These are phyloP conservation scores for Pisolithus tinctorius DNA, from an alignment of 768 basidiomycete genomes.

Conservation along the genomic window DNA sequence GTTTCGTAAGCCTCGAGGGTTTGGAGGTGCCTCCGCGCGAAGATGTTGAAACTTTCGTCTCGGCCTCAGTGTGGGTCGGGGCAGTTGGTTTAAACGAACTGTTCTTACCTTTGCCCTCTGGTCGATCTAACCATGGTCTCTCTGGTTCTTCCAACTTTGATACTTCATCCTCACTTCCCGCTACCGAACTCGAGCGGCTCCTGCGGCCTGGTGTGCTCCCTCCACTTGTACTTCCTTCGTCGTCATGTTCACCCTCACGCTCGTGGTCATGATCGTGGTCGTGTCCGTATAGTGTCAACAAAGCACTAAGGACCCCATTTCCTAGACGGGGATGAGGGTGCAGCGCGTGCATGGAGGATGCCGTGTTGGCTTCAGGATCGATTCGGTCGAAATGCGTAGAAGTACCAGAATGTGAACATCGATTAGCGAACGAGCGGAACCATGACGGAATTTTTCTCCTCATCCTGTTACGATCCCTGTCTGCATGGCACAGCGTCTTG, in stretches of 20 bases:
- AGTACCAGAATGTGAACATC: conserved; percentile 1
- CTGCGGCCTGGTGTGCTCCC: conserved; percentile 12
- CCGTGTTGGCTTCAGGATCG: conserved; percentile 3
- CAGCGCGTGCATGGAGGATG: conserved; percentile 4
- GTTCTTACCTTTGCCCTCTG: conserved; percentile 3
- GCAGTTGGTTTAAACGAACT: not conserved
- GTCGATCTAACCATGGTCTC: conserved; percentile 15
- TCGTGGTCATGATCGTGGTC: conserved; percentile 18
- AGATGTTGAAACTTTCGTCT: not conserved
- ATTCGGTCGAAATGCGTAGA: not conserved
- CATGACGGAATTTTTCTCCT: conserved; percentile 18
- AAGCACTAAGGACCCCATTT: conserved; percentile 56
- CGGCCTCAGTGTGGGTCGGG: not conserved
- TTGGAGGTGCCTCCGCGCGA: not conserved
- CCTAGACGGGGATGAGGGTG: conserved; percentile 18
- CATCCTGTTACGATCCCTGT: not conserved
- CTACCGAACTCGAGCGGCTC: conserved; percentile 18
- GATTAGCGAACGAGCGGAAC: conserved; percentile 4
- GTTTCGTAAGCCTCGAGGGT: not conserved
- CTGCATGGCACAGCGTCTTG: not conserved
- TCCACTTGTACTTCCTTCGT: conserved; percentile 20
- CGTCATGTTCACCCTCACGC: conserved; percentile 16
- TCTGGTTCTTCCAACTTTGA: conserved; percentile 11
- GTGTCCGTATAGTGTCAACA: conserved; percentile 54
- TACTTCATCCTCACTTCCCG: conserved; percentile 11